A percentile compares a stretch with the other conserved stretches of the same genome.
Conservation (phyloP, 176 grass and related monocot genomes). For the Tuctoria greenei region DNA sequence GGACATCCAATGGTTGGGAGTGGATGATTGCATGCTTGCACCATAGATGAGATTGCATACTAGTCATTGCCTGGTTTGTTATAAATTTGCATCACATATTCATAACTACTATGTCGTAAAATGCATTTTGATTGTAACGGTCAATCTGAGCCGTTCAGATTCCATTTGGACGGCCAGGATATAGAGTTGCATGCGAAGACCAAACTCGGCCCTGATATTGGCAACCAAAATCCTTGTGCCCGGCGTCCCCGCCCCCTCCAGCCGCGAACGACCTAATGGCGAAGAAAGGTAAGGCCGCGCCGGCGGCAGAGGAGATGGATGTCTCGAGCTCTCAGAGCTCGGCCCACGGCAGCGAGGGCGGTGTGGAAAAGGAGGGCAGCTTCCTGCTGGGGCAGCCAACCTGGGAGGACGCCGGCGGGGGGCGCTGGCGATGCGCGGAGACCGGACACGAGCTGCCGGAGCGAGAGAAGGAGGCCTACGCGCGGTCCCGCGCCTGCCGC, state of each 20-base stretch:
- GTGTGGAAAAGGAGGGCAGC: constrained; percentile 66
- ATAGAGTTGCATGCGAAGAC: not conserved
- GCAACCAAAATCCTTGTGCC: constrained; percentile 21
- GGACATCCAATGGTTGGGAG: no score
- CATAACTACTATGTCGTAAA: not conserved
- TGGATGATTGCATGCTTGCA: no score
- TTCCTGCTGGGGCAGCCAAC: constrained; percentile 77
- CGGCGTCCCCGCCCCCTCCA: not conserved
- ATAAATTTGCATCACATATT: not conserved
- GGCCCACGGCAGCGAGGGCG: constrained; percentile 19
- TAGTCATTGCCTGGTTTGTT: not conserved
- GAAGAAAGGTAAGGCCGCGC: constrained; percentile 42
- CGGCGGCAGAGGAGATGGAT: not conserved
- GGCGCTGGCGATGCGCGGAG: constrained; percentile 72
- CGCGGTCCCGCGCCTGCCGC: constrained; percentile 65
- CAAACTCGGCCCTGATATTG: not conserved
- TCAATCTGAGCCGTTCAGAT: not conserved
- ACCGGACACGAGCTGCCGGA: constrained; percentile 84
- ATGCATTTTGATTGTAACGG: not conserved
- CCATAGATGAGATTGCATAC: no score
- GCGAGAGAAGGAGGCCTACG: constrained; percentile 77
- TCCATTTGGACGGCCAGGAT: not conserved
- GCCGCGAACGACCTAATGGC: constrained; percentile 39
- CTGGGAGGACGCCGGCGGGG: constrained; percentile 64
- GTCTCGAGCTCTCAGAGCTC: constrained; percentile 37